These are phyloP conservation scores for Neurospora sp. DNA, from an alignment of 495 filamentous ascomycete genomes.

Conservation along the genomic window DNA sequence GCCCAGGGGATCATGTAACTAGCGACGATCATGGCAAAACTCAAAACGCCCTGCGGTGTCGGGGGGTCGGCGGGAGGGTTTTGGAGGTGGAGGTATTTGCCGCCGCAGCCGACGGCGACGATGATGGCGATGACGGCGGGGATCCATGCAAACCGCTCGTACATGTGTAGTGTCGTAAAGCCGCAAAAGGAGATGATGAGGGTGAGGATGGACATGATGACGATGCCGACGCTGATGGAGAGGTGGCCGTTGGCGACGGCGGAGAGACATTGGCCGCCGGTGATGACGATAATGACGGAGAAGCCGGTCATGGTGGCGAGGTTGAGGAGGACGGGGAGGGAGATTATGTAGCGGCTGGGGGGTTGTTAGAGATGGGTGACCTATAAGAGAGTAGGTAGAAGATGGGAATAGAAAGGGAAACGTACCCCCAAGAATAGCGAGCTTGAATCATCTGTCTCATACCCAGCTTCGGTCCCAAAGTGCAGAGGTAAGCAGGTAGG, in stretches of 20 bases:
- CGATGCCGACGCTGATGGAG: conserved; percentile 36
- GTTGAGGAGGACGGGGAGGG: conserved; percentile 39
- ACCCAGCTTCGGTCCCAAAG: conserved; percentile 40
- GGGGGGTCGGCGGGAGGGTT: conserved; percentile 16
- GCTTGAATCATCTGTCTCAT: conserved; percentile 49
- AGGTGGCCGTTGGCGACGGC: conserved; percentile 41
- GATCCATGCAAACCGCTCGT: conserved; percentile 55
- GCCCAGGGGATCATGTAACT: conserved; percentile 39
- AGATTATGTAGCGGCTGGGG: conserved; percentile 29
- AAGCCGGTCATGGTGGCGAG: conserved; percentile 40
- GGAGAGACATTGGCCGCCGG: conserved; percentile 40
- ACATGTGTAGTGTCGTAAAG: conserved; percentile 45
- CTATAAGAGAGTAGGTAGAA: neutral
- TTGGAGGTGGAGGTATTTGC: conserved; percentile 23
- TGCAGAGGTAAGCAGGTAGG: conserved; percentile 42
- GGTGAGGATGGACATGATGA: conserved; percentile 43
- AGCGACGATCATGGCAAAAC: conserved; percentile 35
- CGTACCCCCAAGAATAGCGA: conserved; percentile 42
- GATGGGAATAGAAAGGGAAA: neutral
- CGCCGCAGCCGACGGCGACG: conserved; percentile 21
- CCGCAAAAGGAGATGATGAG: conserved; percentile 52
- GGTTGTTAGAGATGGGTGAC: neutral
- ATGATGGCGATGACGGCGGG: conserved; percentile 40
- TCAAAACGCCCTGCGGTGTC: conserved; percentile 20
- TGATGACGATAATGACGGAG: conserved; percentile 36